phyloP scores from a whole-genome alignment of 1,284 basidiomycete genomes.

The Tilletia caries region DNA sequence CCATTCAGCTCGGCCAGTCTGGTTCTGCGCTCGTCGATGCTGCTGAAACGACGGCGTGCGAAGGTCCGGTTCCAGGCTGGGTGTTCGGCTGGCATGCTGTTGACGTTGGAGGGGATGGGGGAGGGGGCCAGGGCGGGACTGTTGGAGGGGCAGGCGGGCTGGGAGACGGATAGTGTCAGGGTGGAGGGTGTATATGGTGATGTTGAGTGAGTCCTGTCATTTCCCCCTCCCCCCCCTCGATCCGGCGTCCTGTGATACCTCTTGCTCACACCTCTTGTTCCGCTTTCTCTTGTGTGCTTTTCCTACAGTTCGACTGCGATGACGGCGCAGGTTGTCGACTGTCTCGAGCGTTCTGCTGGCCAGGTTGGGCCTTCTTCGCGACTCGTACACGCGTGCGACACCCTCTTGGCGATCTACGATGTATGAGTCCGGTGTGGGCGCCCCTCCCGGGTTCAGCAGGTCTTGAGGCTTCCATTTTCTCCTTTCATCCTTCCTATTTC shows the following conservation, averaged over 20 bases:
- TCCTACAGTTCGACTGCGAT: conserved; percentile 25
- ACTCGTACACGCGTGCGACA: neutral
- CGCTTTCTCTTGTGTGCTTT: neutral
- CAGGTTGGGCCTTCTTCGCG: neutral
- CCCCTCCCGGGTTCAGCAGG: no score
- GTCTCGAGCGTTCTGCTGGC: conserved; percentile 19
- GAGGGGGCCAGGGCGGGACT: conserved; percentile 23
- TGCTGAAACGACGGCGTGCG: neutral
- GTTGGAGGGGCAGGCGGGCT: conserved; percentile 24
- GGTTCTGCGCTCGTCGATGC: neutral
- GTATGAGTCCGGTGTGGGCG: no score
- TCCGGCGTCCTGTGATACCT: conserved; percentile 2
- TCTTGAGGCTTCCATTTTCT: no score
- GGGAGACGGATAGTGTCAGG: conserved; percentile 25
- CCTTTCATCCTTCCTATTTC: no score
- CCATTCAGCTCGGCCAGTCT: neutral
- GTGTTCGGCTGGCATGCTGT: conserved; percentile 20
- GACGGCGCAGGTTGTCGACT: conserved; percentile 33
- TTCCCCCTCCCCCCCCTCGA: no score
- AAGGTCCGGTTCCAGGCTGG: conserved; percentile 21
- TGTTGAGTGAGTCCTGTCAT: conserved; percentile 22
- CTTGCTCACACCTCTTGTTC: neutral
- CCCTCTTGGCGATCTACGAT: neutral
- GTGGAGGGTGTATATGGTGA: conserved; percentile 38
- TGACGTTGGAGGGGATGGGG: conserved; percentile 14